A percentile compares a stretch with the other conserved stretches of the same genome.
Conservation (phyloP, 2,329 filamentous ascomycete genomes). For the Aureobasidium sp. region DNA sequence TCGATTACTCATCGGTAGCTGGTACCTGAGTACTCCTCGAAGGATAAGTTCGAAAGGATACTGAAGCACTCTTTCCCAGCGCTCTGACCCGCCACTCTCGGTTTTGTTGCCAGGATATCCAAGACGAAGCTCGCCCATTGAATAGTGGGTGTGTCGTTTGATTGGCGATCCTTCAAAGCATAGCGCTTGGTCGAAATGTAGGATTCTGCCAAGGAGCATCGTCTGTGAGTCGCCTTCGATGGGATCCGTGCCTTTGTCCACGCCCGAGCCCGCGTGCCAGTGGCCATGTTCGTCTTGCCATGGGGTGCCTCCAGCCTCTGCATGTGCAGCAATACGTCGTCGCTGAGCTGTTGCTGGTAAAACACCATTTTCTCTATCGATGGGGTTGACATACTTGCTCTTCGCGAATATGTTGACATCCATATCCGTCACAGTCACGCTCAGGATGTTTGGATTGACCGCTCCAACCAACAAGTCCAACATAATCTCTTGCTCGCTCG, state of each 20-base stretch:
- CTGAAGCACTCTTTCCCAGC: slow-evolving; percentile 85
- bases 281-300: slow-evolving; percentile 16
- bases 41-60: slow-evolving; percentile 92
- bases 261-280: slow-evolving; percentile 20
- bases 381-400: slow-evolving; percentile 69
- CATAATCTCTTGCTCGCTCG: slow-evolving; percentile 91
- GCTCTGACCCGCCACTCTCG: slow-evolving; percentile 66
- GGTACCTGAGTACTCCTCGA: slow-evolving; percentile 82
- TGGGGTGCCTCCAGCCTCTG: background rate
- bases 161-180: slow-evolving; percentile 87
- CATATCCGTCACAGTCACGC: slow-evolving; percentile 75
- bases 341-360: background rate
- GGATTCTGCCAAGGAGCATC: slow-evolving; percentile 84
- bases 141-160: slow-evolving; percentile 61
- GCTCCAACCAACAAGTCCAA: slow-evolving; percentile 82
- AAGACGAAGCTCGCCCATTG: slow-evolving; percentile 76
- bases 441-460: slow-evolving; percentile 86
- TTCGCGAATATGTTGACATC: slow-evolving; percentile 93
- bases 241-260: slow-evolving; percentile 53
- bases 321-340: background rate
- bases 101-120: slow-evolving; percentile 81
- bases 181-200: slow-evolving; percentile 77
- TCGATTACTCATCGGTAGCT: slow-evolving; percentile 50
- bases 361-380: background rate
- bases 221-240: slow-evolving; percentile 59